These are phyloP conservation scores for Phyllosticta paracitricarpa DNA, from an alignment of 2,329 filamentous ascomycete genomes.

Conservation along the genomic window DNA sequence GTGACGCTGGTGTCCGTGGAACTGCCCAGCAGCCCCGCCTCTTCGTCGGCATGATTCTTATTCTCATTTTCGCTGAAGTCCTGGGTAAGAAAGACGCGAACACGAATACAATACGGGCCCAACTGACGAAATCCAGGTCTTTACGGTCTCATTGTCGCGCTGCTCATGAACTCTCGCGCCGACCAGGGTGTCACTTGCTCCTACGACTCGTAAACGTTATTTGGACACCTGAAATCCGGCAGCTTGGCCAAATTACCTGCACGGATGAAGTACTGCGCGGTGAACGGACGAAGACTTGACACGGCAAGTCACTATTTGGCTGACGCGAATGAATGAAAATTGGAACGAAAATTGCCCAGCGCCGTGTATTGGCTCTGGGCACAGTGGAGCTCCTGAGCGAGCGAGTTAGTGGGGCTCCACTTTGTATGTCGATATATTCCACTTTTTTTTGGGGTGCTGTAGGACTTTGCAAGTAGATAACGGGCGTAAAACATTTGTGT, in stretches of 20 bases:
- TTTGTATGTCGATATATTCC: not conserved
- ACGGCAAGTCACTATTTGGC: not conserved
- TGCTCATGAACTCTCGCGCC: conserved; percentile 97
- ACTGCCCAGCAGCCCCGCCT: conserved; percentile 75
- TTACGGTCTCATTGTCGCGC: conserved; percentile 95
- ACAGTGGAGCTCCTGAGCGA: not conserved
- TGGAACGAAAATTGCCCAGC: not conserved
- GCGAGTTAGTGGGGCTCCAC: not conserved
- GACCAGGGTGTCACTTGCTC: conserved; percentile 10
- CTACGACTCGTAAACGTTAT: conserved; percentile 9
- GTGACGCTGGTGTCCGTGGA: conserved; percentile 80
- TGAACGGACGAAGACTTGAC: not conserved
- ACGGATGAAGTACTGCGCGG: conserved; percentile 2
- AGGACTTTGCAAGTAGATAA: not conserved
- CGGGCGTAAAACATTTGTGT: not conserved
- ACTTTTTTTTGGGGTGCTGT: not conserved
- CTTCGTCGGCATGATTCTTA: conserved; percentile 96
- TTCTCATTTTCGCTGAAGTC: conserved; percentile 99
- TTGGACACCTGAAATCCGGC: conserved; percentile 2
- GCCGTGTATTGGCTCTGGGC: not conserved
- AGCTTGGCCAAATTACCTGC: conserved; percentile 6
- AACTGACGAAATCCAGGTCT: conserved; percentile 54
- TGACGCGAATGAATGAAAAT: not conserved
- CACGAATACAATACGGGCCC: not conserved
- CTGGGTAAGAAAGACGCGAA: conserved; percentile 55